Conservation (phyloP, 2,329 filamentous ascomycete species). For the Aspergillus sp. region DNA sequence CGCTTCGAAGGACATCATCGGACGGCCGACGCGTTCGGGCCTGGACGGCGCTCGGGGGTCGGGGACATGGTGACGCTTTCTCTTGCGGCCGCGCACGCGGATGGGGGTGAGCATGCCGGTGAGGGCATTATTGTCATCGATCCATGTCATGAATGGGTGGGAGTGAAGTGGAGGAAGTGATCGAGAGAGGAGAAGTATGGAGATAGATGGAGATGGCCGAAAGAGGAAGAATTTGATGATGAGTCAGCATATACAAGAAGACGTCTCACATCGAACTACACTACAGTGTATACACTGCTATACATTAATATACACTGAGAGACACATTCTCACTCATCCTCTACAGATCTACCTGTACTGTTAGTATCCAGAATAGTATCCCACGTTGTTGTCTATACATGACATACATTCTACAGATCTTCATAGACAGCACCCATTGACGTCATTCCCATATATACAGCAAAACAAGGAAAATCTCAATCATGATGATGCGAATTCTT, state of each 20-base stretch:
- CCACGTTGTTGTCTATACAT: too few species aligned
- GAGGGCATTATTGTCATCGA: neutral
- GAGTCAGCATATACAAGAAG: neutral
- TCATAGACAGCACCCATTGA: too few species aligned
- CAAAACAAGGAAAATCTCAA: too few species aligned
- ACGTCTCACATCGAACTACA: too few species aligned
- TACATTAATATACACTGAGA: too few species aligned
- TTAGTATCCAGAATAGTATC: too few species aligned
- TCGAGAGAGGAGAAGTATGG: neutral
- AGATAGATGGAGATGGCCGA: neutral
- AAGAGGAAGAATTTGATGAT: too few species aligned
- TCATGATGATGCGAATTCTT: too few species aligned
- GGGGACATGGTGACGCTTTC: conserved; percentile 1
- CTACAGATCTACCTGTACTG: too few species aligned
- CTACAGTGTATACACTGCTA: neutral
- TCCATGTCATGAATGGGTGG: conserved; percentile 1
- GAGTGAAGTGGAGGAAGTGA: neutral
- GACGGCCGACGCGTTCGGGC: conserved; percentile 12
- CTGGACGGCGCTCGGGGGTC: neutral
- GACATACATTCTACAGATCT: too few species aligned
- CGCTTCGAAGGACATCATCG: conserved; percentile 12
- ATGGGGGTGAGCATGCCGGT: conserved; percentile 29
- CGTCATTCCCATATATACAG: too few species aligned
- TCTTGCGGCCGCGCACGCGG: conserved; percentile 30
- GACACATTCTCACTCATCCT: too few species aligned